A percentile compares a stretch with the other conserved stretches of the same genome.
These are phyloP conservation scores for Talaromyces sp. DNA, from an alignment of 2,329 filamentous ascomycete genomes.

Conservation along the genomic window DNA sequence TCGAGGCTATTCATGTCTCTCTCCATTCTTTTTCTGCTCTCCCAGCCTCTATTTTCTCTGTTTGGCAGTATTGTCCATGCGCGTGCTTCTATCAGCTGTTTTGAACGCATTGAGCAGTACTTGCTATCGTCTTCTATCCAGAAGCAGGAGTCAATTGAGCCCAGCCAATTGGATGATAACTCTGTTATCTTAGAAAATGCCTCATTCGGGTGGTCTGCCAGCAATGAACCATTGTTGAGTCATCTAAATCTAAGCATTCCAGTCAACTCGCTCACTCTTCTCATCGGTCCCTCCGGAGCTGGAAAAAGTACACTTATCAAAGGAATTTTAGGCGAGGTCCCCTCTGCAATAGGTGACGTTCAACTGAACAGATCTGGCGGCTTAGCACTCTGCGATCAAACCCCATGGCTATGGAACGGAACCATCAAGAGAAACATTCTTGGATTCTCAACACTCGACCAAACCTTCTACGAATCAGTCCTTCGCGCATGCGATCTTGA, in stretches of 20 bases:
- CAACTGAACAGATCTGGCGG: no score
- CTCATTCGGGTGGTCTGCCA: background rate
- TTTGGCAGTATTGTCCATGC: conserved; percentile 29
- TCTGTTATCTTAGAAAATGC: background rate
- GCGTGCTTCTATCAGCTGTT: conserved; percentile 20
- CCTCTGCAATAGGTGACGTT: background rate
- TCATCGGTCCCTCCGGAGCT: conserved; percentile 19
- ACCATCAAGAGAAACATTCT: background rate
- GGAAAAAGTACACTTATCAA: conserved; percentile 19
- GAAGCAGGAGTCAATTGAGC: background rate
- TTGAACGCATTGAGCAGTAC: conserved; percentile 1
- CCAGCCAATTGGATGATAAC: no score
- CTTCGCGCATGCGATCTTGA: no score
- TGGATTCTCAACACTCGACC: no score
- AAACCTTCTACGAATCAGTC: no score
- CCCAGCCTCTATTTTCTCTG: conserved; percentile 31
- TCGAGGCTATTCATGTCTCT: conserved; percentile 34
- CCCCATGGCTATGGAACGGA: background rate
- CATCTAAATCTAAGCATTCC: conserved; percentile 1
- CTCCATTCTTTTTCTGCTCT: conserved; percentile 31
- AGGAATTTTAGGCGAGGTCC: conserved; percentile 13
- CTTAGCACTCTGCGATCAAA: background rate
- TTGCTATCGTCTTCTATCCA: background rate
- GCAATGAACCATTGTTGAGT: background rate
- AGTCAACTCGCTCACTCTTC: conserved; percentile 11